Evolutionary conservation across 2,329 filamentous ascomycete species (phyloP), one percentile per base, ranked within the genome.

Genomic region (Fusarium tjaetaba): DNA sequence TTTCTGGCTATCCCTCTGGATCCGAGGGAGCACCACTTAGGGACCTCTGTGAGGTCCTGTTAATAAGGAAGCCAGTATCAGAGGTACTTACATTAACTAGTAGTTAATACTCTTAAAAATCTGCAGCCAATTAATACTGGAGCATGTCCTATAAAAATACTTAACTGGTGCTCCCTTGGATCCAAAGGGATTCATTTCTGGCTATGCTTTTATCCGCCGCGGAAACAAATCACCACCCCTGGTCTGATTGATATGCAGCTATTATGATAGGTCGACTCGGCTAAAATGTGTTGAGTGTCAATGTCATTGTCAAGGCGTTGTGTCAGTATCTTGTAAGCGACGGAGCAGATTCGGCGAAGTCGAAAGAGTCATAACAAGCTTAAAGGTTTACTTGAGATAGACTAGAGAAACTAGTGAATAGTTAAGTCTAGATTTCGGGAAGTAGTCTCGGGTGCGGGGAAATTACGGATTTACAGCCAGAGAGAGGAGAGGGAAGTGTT

Each of bases 361-460:
- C 28, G 15, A 63, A 22, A 13, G 30, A 24, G 42, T 48, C 43
- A 45, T n/a, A 34, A 60, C 42, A 52, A 28, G 65, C 45, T 49
- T 36, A 53, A 48, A 9, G 32, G 55, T 55, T 45, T 55, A 48
- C 36, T 26, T 34, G 26, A 18, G 34, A n/a, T 55, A 55, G 38
- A 55, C 51, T 55, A 52, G n/a, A 36, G 32, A 52, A 52, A 20
- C 49, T 52, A 55, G 51, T 4, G 3, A 42, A 30, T 30, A n/a
- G n/a, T n/a, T n/a, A 55, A 30, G 36, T 42, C 51, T 42, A 26
- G 10, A 55, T 41, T 41, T 42, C 34, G 34, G 51, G 36, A 18
- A 16, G 66, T 71, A 67, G 28, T 46, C 38, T 42, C 39, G 34
- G 36, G 61, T 71, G 69, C 69, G 69, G 69, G 62, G 69, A 71